Percentiles rank a stretch among this genome's conserved stretches.
Evolutionary conservation across 2,329 filamentous ascomycete species (phyloP).

Genomic region (Fusarium foetens): DNA sequence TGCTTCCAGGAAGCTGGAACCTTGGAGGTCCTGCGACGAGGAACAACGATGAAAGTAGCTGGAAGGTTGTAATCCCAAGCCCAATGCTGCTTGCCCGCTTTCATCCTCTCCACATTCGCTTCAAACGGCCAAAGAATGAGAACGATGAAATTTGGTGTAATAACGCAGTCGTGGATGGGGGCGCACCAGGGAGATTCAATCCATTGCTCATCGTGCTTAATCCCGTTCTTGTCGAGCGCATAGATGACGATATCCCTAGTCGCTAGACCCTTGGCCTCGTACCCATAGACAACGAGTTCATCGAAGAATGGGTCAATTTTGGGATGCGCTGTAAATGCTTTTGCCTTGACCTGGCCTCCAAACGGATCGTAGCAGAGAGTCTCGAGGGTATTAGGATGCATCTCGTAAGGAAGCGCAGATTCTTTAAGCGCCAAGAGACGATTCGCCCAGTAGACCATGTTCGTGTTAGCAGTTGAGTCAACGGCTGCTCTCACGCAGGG

Average conservation of each 20-base stretch:
- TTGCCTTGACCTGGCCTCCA: constrained; percentile 9
- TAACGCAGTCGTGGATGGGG: constrained; percentile 19
- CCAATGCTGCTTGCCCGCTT: constrained; percentile 27
- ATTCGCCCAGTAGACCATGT: constrained; percentile 17
- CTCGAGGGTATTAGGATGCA: constrained; percentile 24
- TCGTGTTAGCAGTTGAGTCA: constrained; percentile 29
- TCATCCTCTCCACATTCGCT: constrained; percentile 7
- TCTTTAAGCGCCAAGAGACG: constrained; percentile 20
- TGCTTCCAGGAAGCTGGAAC: not conserved
- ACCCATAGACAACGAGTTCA: constrained; percentile 20
- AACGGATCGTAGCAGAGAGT: constrained; percentile 18
- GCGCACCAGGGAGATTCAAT: constrained; percentile 22
- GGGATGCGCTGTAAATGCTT: constrained; percentile 20
- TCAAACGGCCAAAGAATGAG: constrained; percentile 19
- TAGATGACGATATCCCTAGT: constrained; percentile 26
- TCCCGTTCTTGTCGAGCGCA: not conserved
- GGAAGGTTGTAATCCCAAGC: not conserved
- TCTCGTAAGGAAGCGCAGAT: constrained; percentile 6
- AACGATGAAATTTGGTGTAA: constrained; percentile 21
- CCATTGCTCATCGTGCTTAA: constrained; percentile 27
- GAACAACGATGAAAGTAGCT: constrained; percentile 3
- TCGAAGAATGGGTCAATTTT: constrained; percentile 18
- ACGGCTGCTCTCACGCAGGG: constrained; percentile 16
- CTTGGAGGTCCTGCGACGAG: not conserved
- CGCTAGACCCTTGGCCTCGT: constrained; percentile 27